Evolutionary conservation across 345 rosid species (phyloP), one percentile per base, ranked within the genome.

Genomic region (Lenwebbia sp.): DNA sequence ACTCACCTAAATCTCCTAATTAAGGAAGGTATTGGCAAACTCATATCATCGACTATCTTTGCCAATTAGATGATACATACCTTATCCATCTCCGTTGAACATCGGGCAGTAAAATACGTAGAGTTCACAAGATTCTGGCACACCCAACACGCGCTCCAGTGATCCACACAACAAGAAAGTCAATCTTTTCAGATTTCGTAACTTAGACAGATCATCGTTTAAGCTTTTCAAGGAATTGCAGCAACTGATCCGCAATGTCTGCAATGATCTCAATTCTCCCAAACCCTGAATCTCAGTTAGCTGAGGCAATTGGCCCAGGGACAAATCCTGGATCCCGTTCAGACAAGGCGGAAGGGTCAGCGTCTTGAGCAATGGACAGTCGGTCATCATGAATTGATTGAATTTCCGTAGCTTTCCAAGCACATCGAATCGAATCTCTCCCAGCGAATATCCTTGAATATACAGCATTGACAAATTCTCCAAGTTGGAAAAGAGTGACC

Each of bases 181-280:
- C 33, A 57, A 57, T 0, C 0, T 0, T 26, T 11, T 26, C 7
- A 57, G 7, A 57, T 26, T 26, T 2, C 6, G 17, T 13, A 58
- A 13, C n/a, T 58, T 58, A n/a, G 33, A 58, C 0, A 58, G 30
- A 26, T 57, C 30, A 3, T 23, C 1, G 13, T 12, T 12, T 28
- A 60, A n/a, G 0, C 74, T 60, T 28, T 13, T 60, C 8, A 60
- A 6, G 0, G 70, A 60, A n/a, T n/a, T 2, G 70, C 70, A 58
- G 0, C 0, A 0, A 8, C 0, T 0, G 0, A 58, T 12, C 0
- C 0, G 0, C 4, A 58, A 58, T 2, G 0, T 0, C 2, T 1
- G 21, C 37, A 60, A 62, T 30, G 41, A 62, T 62, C 30, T 30
- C 3, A 30, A 7, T 62, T 30, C 41, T 14, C 22, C 41, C 23